These are phyloP conservation scores for Ascochyta koolunga DNA, from an alignment of 2,329 filamentous ascomycete genomes.

Conservation along the genomic window DNA sequence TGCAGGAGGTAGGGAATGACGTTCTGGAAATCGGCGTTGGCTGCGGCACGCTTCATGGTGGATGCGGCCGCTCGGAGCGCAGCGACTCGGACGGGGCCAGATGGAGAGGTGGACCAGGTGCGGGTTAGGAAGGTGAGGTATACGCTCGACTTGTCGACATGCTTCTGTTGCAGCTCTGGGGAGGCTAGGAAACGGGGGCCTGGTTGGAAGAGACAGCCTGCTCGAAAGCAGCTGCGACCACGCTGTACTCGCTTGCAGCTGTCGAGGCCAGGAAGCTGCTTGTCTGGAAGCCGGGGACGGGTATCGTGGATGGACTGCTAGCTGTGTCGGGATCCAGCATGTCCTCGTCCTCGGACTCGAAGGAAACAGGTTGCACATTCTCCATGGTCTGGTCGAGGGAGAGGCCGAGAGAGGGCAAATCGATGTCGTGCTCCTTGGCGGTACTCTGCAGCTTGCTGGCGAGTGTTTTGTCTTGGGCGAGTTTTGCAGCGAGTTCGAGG, in stretches of 20 bases:
- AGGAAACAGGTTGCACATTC: conserved; percentile 10
- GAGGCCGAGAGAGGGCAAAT: conserved; percentile 68
- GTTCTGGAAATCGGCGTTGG: conserved; percentile 72
- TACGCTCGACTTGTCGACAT: conserved; percentile 65
- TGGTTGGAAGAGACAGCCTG: conserved; percentile 32
- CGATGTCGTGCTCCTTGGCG: conserved; percentile 70
- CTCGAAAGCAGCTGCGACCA: conserved; percentile 38
- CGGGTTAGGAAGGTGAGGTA: conserved; percentile 78
- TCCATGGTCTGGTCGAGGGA: conserved; percentile 26
- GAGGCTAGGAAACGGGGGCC: conserved; percentile 57
- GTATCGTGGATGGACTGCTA: conserved; percentile 15
- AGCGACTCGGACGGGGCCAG: conserved; percentile 69
- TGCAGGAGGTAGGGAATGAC: conserved; percentile 81
- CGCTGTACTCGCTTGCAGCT: conserved; percentile 33
- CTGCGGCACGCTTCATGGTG: conserved; percentile 40
- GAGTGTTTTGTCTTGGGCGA: conserved; percentile 37
- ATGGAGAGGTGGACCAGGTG: conserved; percentile 75
- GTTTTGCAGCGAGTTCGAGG: conserved; percentile 38
- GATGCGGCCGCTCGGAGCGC: conserved; percentile 66
- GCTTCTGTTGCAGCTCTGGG: conserved; percentile 60
- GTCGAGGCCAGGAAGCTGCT: conserved; percentile 35
- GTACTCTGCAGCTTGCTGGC: conserved; percentile 69
- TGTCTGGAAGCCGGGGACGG: conserved; percentile 34
- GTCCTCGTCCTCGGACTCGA: conserved; percentile 57
- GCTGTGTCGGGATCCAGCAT: conserved; percentile 58